Evolutionary conservation across 1,139 yeast species (phyloP), one percentile per base, ranked within the genome.

Genomic region (Barnettozyma hawaiiensis): DNA sequence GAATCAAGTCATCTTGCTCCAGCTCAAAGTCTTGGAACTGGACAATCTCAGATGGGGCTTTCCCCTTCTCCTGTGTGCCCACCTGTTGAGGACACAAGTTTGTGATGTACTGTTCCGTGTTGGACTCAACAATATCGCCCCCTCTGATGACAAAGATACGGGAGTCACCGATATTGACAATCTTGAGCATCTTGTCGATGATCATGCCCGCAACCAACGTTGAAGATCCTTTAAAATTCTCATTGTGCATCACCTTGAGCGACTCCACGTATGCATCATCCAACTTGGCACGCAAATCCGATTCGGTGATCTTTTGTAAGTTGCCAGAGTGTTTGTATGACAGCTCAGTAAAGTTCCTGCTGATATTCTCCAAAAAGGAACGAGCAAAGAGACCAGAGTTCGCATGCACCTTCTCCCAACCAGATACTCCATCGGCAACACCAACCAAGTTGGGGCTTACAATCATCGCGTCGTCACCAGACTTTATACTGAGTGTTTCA

Each of bases 401-500:
- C 46, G 59, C 73, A 64, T 52, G 70, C 60, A 49, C 70, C 59
- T 51, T 70, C 60, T 62, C 73, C 82, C 82, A 77, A 3, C 81
- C 81, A 23, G 77, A 70, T 8, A 77, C 80, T 0, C 83, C 83
- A 55, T 77, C 83, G 2, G 83, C 82, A 8, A 77, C 69, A 1
- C 78, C 82, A 41, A 77, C 53, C 23, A 76, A 69, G 7, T 75
- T 67, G 1, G 80, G 77, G 4, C 80, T 73, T 4, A 75, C 75
- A 37, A 77, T 61, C 75, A 76, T 73, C n/a, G 82, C 79, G 54
- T 77, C 83, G 49, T 77, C 83, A 2, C 82, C 82, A 10, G 76
- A 76, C 49, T 71, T 71, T 35, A 76, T 67, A 10, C 77, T 71
- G 7, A 75, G 58, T 0, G 81, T 75, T 48, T 75, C 80, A 20